Base-by-base conservation (phyloP, 306 rosid genomes). In the Macrotyloma uniflorum region DNA sequence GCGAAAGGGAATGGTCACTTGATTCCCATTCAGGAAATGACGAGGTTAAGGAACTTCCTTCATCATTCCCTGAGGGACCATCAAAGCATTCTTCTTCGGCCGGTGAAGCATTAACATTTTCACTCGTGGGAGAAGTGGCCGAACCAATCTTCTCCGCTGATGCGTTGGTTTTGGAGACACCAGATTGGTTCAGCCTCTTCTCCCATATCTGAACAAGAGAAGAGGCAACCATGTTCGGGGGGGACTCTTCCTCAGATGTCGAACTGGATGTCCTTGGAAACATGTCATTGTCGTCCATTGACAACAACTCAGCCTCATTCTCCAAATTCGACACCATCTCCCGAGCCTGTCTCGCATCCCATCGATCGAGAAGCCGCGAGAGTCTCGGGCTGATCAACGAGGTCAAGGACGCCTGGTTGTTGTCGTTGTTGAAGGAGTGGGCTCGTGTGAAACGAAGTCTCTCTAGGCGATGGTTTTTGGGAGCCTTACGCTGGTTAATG, bases 191-290 rank as follows among this genome's bases (percentile, higher is more conserved):
- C 0, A 95, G 86, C 75, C 99, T 91, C 74, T 85, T 91, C 82
- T 95, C 99, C 99, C 99, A 95, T 54, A 95, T 88, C 28, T 86
- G 97, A 50, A 95, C 99, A 0, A 95, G 90, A 26, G 96, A 93
- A 30, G 98, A 91, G 12, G 99, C 98, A 10, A 90, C 93, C 0
- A 85, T 82, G 8, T 78, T 88, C 0, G 85, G 35, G 53, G 68
- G 26, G 0, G 26, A 19, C 9, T 50, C 57, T 3, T 82, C 89
- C 11, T 80, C 74, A 9, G 85, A 79, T 49, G 38, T 4, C 7
- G 77, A 78, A 58, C 61, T 72, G 45, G 50, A 50, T 13, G 87
- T 54, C 68, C 83, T 76, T 9, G 81, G 16, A 1, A 70, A 42
- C 30, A 11, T 35, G 38, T 49, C 46, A 28, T 3, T 33, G 2